Evolutionary conservation across 495 filamentous ascomycete species (phyloP), one percentile per base, ranked within the genome.

Genomic region (Paragyromitra xinjiangensis): DNA sequence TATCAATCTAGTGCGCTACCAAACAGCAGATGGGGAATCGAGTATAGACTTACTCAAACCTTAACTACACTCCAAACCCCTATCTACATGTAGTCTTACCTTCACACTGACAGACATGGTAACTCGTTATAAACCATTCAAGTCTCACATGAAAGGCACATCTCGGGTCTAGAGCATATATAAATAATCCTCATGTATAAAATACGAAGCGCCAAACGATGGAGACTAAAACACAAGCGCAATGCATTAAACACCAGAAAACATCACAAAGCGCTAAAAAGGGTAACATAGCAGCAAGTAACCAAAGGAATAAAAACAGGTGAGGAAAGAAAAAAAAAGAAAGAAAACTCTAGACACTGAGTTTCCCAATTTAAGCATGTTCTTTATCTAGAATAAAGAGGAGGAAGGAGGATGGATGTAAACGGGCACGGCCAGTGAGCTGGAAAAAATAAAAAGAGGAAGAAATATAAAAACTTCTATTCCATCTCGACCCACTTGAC

Each of bases 381-480:
- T 37, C 58, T 76, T 55, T 40, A 39, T 77, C 74, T 77, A 77
- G 67, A 73, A 74, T 19, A 44, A 56, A 59, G 65, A 75, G 62
- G 39, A 61, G 67, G 44, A 64, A 62, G 73, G 55, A 22, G 55
- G 61, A 50, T 65, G 48, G 50, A 77, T 34, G 64, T 42, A 63
- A 71, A 56, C 12, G 5, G 34, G 12, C n/a, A 45, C 37, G 29
- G 2, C n/a, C 44, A 48, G 19, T 19, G 51, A 69, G 6, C 12
- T 11, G 64, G 42, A 44, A 44, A 8, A 59, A 39, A 22, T 56
- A 71, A 56, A 70, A 42, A 45, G 67, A 76, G 78, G 81, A 59
- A 75, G 71, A 80, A 77, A 56, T 59, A 73, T 77, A 82, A 82
- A 79, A 78, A 53, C 44, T 44, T 79, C 77, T 79, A 78, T 71